phyloP scores from a whole-genome alignment of 768 basidiomycete species.

The Artomyces pyxidatus region DNA sequence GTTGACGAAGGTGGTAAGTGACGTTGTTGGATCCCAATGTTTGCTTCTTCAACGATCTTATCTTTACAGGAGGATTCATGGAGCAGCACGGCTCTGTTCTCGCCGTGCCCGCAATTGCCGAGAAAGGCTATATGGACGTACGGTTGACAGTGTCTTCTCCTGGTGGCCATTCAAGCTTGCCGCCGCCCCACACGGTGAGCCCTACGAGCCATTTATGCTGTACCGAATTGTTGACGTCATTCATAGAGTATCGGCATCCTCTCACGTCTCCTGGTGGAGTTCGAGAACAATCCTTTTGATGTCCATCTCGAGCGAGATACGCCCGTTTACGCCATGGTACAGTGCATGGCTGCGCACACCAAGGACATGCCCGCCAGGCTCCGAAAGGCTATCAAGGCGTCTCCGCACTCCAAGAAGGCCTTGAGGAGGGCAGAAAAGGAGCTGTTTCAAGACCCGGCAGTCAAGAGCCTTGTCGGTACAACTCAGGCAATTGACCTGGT shows the following conservation, averaged over 20 bases:
- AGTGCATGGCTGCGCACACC: constrained; percentile 37
- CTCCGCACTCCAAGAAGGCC: constrained; percentile 21
- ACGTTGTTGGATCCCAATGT: background rate
- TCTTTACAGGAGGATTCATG: constrained; percentile 37
- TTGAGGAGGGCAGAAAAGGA: constrained; percentile 28
- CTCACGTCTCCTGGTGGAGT: constrained; percentile 26
- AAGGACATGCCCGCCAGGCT: constrained; percentile 27
- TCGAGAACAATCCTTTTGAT: constrained; percentile 8
- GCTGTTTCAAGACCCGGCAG: constrained; percentile 20
- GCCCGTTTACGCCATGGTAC: constrained; percentile 27
- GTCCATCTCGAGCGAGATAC: constrained; percentile 24
- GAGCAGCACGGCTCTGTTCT: constrained; percentile 46
- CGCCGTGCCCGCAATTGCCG: constrained; percentile 56
- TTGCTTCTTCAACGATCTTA: background rate
- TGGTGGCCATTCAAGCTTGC: constrained; percentile 84
- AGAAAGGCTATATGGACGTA: constrained; percentile 66
- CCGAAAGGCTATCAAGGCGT: constrained; percentile 21
- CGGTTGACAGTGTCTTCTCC: constrained; percentile 55
- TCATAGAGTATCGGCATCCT: constrained; percentile 75
- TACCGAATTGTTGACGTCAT: too few species aligned
- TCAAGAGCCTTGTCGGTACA: constrained; percentile 25
- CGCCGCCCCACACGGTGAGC: constrained; percentile 78
- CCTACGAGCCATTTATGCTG: too few species aligned
- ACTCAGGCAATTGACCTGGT: constrained; percentile 32
- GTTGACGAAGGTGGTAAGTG: constrained; percentile 51